Evolutionary conservation across 1,284 basidiomycete species (phyloP), one percentile per base, ranked within the genome.

Genomic region (Cryptococcus sp.): DNA sequence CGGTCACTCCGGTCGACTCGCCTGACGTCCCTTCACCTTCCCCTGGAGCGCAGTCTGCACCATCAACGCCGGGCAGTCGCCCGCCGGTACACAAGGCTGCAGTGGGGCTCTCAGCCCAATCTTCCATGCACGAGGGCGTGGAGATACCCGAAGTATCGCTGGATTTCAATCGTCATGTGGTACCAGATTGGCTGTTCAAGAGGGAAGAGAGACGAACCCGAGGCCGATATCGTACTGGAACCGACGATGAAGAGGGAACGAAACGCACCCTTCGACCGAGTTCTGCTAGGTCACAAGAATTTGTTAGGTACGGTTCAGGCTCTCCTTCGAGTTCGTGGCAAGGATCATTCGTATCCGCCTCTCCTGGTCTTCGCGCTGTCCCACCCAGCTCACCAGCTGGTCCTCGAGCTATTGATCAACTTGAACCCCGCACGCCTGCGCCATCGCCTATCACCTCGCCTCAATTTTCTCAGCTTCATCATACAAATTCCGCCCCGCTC

Each of bases 101-200:
- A 20, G 54, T 56, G 7, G 46, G 80, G 77, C 41, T 77, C 79
- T 40, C 57, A 52, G 50, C 29, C 7, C 46, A 55, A 17, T 58
- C 44, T 66, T 62, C 40, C 75, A 29, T 54, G 37, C 82, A 58
- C 81, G 80, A 17, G 29, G 83, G 84, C 62, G 80, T 81, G 1
- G 86, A 93, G 75, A 81, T 93, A 64, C 91, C 92, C 2, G 78
- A 98, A 75, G 95, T 99, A 20, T 87, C 87, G 17, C 83, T 99
- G 44, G 92, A 95, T 69, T 87, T 87, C 64, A 99, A 99, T 74
- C 84, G 91, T 5, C 95, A 99, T 77, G 96, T 99, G 58, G 87
- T 99, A 46, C 96, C 95, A 0, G 87, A 94, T 63, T 97, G 93
- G 89, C 83, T 98, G 75, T 81, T 93, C 54, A 59, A 56, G 13